Evolutionary conservation across 2,329 filamentous ascomycete genomes (phyloP).

Genomic region (Botryotinia narcissicola): DNA sequence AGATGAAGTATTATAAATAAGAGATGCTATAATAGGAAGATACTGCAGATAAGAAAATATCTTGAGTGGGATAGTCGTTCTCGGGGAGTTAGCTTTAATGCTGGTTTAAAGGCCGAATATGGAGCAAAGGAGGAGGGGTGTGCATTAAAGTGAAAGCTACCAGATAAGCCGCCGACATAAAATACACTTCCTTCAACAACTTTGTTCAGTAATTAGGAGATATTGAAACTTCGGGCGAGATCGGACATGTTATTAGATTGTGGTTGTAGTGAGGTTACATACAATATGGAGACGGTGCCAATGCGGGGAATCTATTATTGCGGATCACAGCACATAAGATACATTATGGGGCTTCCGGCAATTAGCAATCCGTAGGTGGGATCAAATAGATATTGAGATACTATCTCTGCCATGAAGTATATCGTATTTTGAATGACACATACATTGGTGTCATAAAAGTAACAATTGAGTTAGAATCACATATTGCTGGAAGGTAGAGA

Average conservation of each 20-base stretch:
- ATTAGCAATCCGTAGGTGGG: slow-evolving; percentile 4
- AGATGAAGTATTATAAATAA: not conserved
- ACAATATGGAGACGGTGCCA: not conserved
- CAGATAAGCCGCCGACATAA: not conserved
- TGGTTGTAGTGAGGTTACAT: not conserved
- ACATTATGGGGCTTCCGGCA: not conserved
- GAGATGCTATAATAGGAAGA: not conserved
- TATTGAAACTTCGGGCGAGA: not conserved
- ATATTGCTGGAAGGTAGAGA: not conserved
- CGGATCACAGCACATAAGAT: not conserved
- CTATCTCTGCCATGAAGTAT: not conserved
- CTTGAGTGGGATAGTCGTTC: not conserved
- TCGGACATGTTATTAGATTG: not conserved
- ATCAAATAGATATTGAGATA: not conserved
- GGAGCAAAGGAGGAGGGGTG: not conserved
- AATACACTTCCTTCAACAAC: not conserved
- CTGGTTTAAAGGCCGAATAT: not conserved
- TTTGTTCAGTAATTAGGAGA: no score
- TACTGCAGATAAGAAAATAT: not conserved
- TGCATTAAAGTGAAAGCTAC: not conserved
- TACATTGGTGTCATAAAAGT: not conserved
- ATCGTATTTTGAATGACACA: not conserved
- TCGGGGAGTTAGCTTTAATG: not conserved
- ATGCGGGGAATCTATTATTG: slow-evolving; percentile 1
- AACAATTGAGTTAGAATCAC: not conserved